A percentile compares a stretch with the other conserved stretches of the same genome.
Conservation (phyloP, 768 basidiomycete genomes). For the Boletellus emodensis region DNA sequence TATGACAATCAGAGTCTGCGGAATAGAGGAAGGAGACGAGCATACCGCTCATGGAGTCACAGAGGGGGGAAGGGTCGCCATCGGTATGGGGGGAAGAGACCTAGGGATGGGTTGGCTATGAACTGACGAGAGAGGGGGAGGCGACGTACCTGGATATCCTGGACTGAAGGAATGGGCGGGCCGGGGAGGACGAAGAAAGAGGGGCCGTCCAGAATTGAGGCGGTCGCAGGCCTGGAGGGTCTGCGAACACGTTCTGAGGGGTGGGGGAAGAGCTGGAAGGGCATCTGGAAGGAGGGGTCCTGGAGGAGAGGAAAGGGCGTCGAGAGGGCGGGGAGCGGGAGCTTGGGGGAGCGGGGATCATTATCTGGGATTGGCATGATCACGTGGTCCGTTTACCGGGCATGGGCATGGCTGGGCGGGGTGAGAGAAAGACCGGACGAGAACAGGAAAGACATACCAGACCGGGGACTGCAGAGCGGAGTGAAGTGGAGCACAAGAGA, state of each 20-base stretch:
- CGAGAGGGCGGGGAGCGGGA: slow-evolving; percentile 15
- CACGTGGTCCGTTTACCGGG: slow-evolving; percentile 12
- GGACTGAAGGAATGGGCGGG: slow-evolving; percentile 13
- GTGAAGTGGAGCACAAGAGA: too few relatives aligned
- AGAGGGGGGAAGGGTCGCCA: slow-evolving; percentile 7
- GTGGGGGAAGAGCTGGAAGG: slow-evolving; percentile 32
- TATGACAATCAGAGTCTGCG: slow-evolving; percentile 5
- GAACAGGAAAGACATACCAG: not conserved
- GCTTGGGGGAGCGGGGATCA: slow-evolving; percentile 12
- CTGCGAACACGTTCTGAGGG: slow-evolving; percentile 25
- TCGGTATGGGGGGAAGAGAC: slow-evolving; percentile 5
- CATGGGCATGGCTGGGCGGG: not conserved
- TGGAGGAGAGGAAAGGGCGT: slow-evolving; percentile 23
- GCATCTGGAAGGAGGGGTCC: slow-evolving; percentile 27
- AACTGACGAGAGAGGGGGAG: not conserved
- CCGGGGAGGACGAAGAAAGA: slow-evolving; percentile 40
- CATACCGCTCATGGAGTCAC: slow-evolving; percentile 23
- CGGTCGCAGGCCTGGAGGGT: slow-evolving; percentile 39
- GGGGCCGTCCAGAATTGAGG: slow-evolving; percentile 42
- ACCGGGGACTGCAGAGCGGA: too few relatives aligned
- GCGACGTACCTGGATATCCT: slow-evolving; percentile 10
- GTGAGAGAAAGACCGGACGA: not conserved
- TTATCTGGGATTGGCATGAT: slow-evolving; percentile 28
- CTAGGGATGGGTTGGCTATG: slow-evolving; percentile 1
- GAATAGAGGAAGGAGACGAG: not conserved